These are phyloP conservation scores for Phytophthora ramorum DNA, from an alignment of 352 stramenopile genomes.

Conservation along the genomic window DNA sequence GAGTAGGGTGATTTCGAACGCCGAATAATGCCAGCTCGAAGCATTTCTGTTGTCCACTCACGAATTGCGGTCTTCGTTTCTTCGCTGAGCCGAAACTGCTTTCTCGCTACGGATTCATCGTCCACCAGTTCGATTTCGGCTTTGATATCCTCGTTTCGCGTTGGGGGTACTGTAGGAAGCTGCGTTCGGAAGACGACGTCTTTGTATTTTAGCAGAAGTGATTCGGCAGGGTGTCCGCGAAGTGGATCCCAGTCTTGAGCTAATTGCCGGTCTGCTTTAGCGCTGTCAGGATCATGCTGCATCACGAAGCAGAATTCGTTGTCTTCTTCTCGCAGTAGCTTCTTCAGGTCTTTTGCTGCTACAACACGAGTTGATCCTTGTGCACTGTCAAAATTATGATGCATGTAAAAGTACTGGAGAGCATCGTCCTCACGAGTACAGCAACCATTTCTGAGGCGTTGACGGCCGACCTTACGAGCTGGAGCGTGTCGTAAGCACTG, in stretches of 20 bases:
- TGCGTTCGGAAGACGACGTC: background rate
- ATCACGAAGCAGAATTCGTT: conserved; percentile 24
- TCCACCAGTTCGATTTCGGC: conserved; percentile 9
- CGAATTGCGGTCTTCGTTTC: conserved; percentile 1
- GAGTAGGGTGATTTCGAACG: background rate
- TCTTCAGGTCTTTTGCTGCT: conserved; percentile 2
- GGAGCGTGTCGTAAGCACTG: background rate
- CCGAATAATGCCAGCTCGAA: background rate
- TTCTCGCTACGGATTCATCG: background rate
- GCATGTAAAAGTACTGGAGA: background rate
- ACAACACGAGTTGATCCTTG: conserved; percentile 3
- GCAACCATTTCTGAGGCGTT: background rate
- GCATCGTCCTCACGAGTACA: too few species aligned
- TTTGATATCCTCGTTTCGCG: background rate
- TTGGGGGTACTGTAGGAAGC: background rate
- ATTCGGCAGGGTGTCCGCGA: background rate
- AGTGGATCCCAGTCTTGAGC: background rate
- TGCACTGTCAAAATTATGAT: too few species aligned
- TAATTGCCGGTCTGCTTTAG: background rate
- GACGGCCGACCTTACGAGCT: background rate
- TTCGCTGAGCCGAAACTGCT: conserved; percentile 11
- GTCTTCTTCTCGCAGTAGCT: background rate
- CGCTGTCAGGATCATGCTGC: background rate
- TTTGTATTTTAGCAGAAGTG: background rate
- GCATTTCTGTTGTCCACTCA: conserved; percentile 1